Evolutionary conservation across 805 yeast genomes (phyloP), one percentile per base, ranked within the genome.

Genomic region (Candida orba): DNA sequence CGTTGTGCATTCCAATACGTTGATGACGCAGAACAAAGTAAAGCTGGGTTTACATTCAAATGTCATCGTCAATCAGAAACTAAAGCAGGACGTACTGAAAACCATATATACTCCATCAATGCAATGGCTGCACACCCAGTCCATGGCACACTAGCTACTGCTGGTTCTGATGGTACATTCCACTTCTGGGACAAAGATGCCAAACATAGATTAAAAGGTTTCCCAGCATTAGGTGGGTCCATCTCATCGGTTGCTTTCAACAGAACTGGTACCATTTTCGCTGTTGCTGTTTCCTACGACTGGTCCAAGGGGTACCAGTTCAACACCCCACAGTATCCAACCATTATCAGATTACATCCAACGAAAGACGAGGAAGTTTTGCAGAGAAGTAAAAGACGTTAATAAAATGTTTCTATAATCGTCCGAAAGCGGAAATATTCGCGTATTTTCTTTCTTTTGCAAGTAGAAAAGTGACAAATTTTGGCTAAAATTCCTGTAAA

Each of bases 171-270:
- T 64, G 99, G 99, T 20, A 73, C 90, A 13, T 83, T 90, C 68
- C 81, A 89, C 56, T 84, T 87, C 68, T 93, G 99, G 99, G 98
- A 93, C 63, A 88, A 87, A 63, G 95, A 88, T 56, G 84, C 93
- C 42, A 79, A 83, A 60, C 95, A 85, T 60, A 75, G 98, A 54
- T 75, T 93, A 52, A 85, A 83, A 65, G 85, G 83, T 30, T 84
- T 78, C 69, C 88, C 95, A 6, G 65, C 76, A 9, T 69, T 82
- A 14, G 75, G 74, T 41, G 75, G 78, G 32, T 72, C 95, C 0
- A 81, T 93, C 42, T 73, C 95, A 0, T 79, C 84, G 33, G 75
- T 89, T 2, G 79, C 80, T 5, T 93, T 91, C 69, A 93, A 88
- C 66, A 72, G 86, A 51, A 79, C 72, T 39, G 99, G 99, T 42